A percentile compares a stretch with the other conserved stretches of the same genome.
Conservation (phyloP, 768 basidiomycete genomes). For the Cytidiella melzeri region DNA sequence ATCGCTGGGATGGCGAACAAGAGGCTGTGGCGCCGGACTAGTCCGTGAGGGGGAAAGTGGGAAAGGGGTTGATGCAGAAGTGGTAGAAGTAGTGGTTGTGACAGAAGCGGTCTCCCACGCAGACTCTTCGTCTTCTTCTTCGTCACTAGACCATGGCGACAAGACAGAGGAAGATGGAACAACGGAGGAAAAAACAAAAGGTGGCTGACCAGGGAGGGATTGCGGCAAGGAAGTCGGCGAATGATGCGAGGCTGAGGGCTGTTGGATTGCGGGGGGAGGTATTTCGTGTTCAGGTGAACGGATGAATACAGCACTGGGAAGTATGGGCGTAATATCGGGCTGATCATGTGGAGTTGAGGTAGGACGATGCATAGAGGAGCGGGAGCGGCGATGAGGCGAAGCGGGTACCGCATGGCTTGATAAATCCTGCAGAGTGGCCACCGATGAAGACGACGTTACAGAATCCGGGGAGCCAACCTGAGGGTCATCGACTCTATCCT, state of each 20-base stretch:
- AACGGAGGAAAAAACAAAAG: conserved; percentile 26
- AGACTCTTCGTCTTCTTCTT: conserved; percentile 77
- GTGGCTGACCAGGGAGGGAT: conserved; percentile 12
- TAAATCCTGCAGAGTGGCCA: conserved; percentile 21
- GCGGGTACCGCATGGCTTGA: conserved; percentile 19
- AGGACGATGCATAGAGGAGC: conserved; percentile 37
- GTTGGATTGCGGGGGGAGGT: conserved; percentile 18
- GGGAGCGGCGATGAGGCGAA: conserved; percentile 26
- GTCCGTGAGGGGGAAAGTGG: conserved; percentile 27
- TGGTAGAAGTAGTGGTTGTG: conserved; percentile 55
- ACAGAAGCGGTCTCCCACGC: conserved; percentile 69
- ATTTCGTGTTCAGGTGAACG: conserved; percentile 12
- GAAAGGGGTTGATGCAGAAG: conserved; percentile 38
- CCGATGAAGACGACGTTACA: conserved; percentile 17
- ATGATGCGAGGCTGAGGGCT: conserved; percentile 19
- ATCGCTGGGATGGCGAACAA: conserved; percentile 25
- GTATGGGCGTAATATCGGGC: conserved; percentile 2
- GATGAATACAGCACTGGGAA: conserved; percentile 5
- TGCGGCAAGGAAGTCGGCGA: conserved; percentile 17
- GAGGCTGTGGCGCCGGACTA: conserved; percentile 25
- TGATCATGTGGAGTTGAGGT: conserved; percentile 26
- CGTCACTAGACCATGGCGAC: conserved; percentile 72
- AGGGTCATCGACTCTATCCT: conserved; percentile 30
- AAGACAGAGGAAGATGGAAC: conserved; percentile 12
- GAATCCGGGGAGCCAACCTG: conserved; percentile 26